Evolutionary conservation across 2,329 filamentous ascomycete genomes (phyloP), one percentile per base, ranked within the genome.

Genomic region (Alternaria gaisen): DNA sequence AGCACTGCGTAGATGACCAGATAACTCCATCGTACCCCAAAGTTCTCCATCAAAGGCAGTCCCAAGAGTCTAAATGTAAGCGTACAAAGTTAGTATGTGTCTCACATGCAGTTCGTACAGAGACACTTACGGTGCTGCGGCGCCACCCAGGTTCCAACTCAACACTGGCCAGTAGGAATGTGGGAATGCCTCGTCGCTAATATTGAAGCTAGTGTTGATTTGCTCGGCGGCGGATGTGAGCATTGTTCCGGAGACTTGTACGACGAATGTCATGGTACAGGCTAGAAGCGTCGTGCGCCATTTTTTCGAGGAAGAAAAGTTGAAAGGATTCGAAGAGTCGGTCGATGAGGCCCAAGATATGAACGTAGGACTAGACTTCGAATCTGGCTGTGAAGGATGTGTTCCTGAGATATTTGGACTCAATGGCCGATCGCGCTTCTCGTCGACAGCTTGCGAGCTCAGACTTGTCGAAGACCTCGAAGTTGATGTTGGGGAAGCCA

Each of bases 1-100:
- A 83, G 66, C 24, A 79, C 69, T 8, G 79, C 71, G 57, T 82
- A 82, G 3, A 80, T 72, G 12, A 58, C 53, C 68, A 83, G 73
- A 41, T 83, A 83, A 4, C 80, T 81, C 5, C 78, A 79, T 68
- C 80, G 76, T 2, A 82, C 78, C 5, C 81, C 81, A 26, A 80
- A 80, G 5, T 77, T 76, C 63, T 83, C 81, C 72, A 81, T 82
- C 22, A 82, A 54, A 1, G 81, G 81, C 3, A 83, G 58, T 1
- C 80, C 74, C 3, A 81, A 47, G 5, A 83, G 61, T 7, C 32
- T 36, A 36, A 14, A 36, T 16, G 32, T 16, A 16, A 16, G 14
- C 14, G 32, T 14, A 36, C 32, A 14, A 36, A 36, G 32, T 36
- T 12, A 36, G 32, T 16, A 16, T 16, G 14, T 36, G 1, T 36